Conservation (phyloP, 2,329 filamentous ascomycete species). For the Laburnicola sp. region DNA sequence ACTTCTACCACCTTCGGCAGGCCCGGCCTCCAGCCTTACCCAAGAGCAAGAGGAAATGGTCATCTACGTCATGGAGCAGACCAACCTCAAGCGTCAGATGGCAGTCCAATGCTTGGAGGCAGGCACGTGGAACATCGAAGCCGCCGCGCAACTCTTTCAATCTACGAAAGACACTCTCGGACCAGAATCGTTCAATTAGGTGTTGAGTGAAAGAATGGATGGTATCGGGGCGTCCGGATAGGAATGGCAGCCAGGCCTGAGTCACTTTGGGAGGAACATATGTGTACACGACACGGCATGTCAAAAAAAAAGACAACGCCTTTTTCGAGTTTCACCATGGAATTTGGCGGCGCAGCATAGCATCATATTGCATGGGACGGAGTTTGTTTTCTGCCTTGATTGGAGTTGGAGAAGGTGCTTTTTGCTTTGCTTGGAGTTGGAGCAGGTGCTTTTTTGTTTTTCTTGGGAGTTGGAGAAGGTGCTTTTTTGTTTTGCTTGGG, state of each 20-base stretch:
- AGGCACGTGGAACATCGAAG: conserved; percentile 77
- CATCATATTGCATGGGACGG: conserved; percentile 3
- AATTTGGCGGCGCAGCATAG: conserved; percentile 3
- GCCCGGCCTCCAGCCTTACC: conserved; percentile 8
- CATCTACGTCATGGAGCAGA: conserved; percentile 71
- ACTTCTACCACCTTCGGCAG: conserved; percentile 45
- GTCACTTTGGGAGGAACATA: background rate
- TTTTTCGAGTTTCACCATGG: background rate
- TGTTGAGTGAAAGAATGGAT: conserved; percentile 4
- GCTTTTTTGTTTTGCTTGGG: too few relatives aligned
- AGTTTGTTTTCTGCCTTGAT: background rate
- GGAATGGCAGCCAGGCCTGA: background rate
- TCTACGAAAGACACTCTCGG: conserved; percentile 64
- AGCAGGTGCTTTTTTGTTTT: too few relatives aligned
- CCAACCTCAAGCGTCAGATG: conserved; percentile 77
- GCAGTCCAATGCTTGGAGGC: conserved; percentile 79
- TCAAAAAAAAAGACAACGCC: too few relatives aligned
- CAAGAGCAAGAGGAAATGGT: conserved; percentile 68
- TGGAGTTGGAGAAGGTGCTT: background rate
- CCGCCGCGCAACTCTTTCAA: conserved; percentile 74
- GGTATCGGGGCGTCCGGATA: background rate
- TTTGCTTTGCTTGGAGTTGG: too few relatives aligned
- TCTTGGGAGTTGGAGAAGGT: too few relatives aligned
- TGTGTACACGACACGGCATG: background rate
- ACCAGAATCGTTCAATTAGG: conserved; percentile 47